Evolutionary conservation across 768 basidiomycete species (phyloP), one percentile per base, ranked within the genome.

Genomic region (Glaciozyma antarctica): DNA sequence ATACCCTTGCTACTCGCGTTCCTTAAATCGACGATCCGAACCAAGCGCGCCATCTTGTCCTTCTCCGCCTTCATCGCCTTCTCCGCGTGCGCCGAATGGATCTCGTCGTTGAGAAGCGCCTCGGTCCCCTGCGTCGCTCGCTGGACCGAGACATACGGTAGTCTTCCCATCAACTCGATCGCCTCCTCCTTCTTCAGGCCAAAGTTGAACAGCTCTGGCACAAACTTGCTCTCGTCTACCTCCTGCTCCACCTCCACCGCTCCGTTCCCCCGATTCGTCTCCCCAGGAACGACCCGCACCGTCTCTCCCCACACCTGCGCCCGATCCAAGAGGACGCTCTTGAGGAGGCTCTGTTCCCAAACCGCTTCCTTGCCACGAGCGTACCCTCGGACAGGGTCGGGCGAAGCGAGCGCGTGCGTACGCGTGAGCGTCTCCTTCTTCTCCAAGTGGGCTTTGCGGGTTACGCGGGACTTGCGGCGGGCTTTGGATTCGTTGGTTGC

Each of bases 1-100:
- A 97, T 85, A n/a, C 90, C 90, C 38, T 78, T 80, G 34, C 90
- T 88, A 71, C 87, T 88, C 22, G 94, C 87, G 73, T 98, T 97
- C 68, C 86, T 80, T 72, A 98, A 77, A 78, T 95, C 91, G 26
- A 91, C 77, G 38, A 90, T 77, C 70, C 82, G 81, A 51, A 86
- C 85, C 63, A 95, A 81, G 72, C 72, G 67, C 58, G 78, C 77
- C 17, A 58, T 62, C 64, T 78, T 77, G 49, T 66, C 72, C 49
- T 66, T 59, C 61, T 77, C 75, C n/a, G 49, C 52, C 3, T 32
- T 53, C 32, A 56, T 61, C 24, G 69, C 69, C 13, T 21, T 21
- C 54, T 67, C 69, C 45, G 64, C 62, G 47, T 58, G 5, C 30
- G 6, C 22, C 28, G 15, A 10, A 30, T 62, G 38, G 51, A 63